These are phyloP conservation scores for Pichia rugopelliculosa DNA, from an alignment of 805 yeast genomes.

Conservation along the genomic window DNA sequence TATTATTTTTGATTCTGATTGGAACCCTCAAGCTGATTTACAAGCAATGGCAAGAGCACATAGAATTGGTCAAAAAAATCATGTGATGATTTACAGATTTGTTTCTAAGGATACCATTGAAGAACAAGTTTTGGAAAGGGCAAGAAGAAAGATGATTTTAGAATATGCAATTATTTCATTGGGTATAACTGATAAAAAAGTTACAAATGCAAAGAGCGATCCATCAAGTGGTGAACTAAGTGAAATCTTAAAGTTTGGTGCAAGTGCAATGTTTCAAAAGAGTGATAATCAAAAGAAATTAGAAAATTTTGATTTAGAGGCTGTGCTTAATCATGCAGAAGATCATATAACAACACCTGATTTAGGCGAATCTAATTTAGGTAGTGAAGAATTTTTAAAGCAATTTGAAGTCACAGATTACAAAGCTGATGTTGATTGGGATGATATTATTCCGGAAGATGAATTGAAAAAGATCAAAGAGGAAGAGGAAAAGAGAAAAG, in stretches of 20 bases:
- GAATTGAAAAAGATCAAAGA: constrained; percentile 84
- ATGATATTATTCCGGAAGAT: constrained; percentile 94
- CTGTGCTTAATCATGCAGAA: constrained; percentile 93
- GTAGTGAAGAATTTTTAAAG: constrained; percentile 94
- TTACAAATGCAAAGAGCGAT: constrained; percentile 52
- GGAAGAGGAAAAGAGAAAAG: constrained; percentile 79
- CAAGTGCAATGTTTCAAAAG: constrained; percentile 97
- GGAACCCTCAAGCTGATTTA: constrained; percentile 99
- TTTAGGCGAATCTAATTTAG: constrained; percentile 92
- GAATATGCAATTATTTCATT: constrained; percentile 96
- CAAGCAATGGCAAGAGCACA: constrained; percentile 99
- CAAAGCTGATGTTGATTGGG: constrained; percentile 98
- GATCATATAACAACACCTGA: constrained; percentile 96
- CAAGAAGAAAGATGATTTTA: constrained; percentile 94
- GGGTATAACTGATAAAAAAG: constrained; percentile 77
- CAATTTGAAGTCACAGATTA: constrained; percentile 98
- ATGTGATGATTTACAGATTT: constrained; percentile 93
- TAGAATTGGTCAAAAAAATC: constrained; percentile 98
- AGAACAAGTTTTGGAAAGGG: constrained; percentile 94
- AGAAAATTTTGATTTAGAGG: constrained; percentile 92
- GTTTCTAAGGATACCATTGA: constrained; percentile 98
- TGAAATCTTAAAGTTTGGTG: constrained; percentile 95
- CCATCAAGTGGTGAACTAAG: constrained; percentile 81
- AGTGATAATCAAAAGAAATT: constrained; percentile 87
- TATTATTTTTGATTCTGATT: constrained; percentile 93